Conservation (phyloP, 2,329 filamentous ascomycete species). For the Berkeleyomyces rouxiae region DNA sequence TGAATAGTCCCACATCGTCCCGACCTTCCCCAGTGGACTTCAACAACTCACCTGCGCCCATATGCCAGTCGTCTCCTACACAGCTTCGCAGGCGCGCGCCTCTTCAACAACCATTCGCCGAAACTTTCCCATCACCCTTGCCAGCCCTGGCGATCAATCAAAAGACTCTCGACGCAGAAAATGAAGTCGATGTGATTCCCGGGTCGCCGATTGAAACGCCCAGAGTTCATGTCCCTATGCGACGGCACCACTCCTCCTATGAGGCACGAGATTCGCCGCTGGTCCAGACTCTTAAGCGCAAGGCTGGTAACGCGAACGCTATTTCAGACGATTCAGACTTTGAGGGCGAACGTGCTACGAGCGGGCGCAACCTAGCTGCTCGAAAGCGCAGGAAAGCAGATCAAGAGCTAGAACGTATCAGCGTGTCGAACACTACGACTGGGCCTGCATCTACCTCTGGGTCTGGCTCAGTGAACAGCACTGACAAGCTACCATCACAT, state of each 20-base stretch:
- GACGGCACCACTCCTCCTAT: slow-evolving; percentile 3
- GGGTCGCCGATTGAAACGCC: slow-evolving; percentile 4
- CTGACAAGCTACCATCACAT: background rate
- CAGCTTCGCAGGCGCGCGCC: background rate
- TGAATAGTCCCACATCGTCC: slow-evolving; percentile 38
- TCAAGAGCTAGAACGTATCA: background rate
- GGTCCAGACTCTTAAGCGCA: slow-evolving; percentile 1
- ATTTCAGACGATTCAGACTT: background rate
- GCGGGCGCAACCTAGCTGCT: background rate
- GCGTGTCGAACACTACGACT: background rate
- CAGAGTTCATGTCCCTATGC: background rate
- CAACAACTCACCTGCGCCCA: slow-evolving; percentile 30
- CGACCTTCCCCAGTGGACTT: slow-evolving; percentile 36
- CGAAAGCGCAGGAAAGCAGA: slow-evolving; percentile 6
- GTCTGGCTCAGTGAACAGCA: background rate
- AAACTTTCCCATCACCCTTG: background rate
- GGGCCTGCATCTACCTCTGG: background rate
- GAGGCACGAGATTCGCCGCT: background rate
- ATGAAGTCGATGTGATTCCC: background rate
- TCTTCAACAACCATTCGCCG: background rate
- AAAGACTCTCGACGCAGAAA: background rate
- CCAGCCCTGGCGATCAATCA: background rate
- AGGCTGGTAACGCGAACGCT: background rate
- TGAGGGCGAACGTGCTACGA: background rate
- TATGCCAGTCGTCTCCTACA: slow-evolving; percentile 18